Evolutionary conservation across 106 monocot species (phyloP).

Genomic region (Phalaenopsis aphrodite): DNA sequence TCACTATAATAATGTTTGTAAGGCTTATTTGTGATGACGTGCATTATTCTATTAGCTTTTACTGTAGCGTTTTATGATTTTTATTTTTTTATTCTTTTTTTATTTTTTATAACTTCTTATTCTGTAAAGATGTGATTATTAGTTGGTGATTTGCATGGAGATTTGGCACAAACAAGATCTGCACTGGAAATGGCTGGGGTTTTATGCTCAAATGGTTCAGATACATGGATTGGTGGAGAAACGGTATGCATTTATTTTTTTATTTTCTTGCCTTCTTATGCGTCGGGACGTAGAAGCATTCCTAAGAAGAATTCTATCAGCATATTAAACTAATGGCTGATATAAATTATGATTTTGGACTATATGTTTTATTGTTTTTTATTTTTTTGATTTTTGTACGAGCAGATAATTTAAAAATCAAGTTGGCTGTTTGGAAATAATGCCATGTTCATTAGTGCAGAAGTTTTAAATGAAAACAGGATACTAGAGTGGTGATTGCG

Average conservation of each 20-base stretch:
- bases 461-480: no score
- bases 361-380: no score
- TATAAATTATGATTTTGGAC: no score
- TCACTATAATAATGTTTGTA: no score
- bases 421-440: no score
- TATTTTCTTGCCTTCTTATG: background rate
- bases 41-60: background rate
- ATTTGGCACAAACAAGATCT: conserved; percentile 59
- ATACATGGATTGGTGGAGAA: conserved; percentile 72
- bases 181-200: conserved; percentile 75
- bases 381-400: no score
- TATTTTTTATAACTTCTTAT: background rate
- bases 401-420: no score
- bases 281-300: background rate
- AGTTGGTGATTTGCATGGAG: conserved; percentile 94
- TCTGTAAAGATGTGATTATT: conserved; percentile 2
- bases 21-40: no score
- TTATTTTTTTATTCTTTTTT: background rate
- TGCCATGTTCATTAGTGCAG: no score
- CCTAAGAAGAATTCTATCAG: background rate
- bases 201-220: conserved; percentile 59
- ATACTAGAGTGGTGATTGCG: no score
- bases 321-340: background rate
- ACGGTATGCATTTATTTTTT: conserved; percentile 36
- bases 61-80: background rate